Percentiles rank a stretch among this genome's conserved stretches.
phyloP scores from a whole-genome alignment of 2,329 filamentous ascomycete species.

The Septoria petroselini region DNA sequence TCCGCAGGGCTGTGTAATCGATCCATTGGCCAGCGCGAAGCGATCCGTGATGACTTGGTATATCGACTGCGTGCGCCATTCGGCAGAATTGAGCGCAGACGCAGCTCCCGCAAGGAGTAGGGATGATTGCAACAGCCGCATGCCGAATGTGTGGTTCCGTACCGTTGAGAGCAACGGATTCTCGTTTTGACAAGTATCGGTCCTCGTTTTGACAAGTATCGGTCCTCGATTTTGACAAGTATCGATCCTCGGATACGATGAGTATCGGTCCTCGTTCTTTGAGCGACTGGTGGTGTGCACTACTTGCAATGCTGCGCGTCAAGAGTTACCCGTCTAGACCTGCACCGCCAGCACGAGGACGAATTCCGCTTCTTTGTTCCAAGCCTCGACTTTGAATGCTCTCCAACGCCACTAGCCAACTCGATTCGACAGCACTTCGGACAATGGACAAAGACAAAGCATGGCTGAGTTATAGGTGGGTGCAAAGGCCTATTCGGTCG shows the following conservation, averaged over 20 bases:
- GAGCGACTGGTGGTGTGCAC: background rate
- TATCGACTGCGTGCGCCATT: conserved; percentile 51
- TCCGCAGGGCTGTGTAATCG: conserved; percentile 46
- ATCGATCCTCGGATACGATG: too few relatives aligned
- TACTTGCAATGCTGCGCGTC: conserved; percentile 4
- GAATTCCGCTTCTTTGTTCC: conserved; percentile 9
- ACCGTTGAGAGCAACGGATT: background rate
- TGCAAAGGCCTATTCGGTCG: conserved; percentile 8
- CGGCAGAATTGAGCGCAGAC: conserved; percentile 19
- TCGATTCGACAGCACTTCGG: conserved; percentile 3
- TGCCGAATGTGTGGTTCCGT: background rate
- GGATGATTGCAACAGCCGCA: conserved; percentile 5
- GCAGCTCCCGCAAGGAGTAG: conserved; percentile 16
- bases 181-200: conserved; percentile 8
- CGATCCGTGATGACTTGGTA: conserved; percentile 60
- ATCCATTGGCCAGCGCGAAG: conserved; percentile 50
- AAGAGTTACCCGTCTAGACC: conserved; percentile 14
- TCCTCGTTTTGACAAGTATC: conserved; percentile 9
- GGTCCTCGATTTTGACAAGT: conserved; percentile 12
- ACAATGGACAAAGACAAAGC: conserved; percentile 16
- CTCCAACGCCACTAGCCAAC: conserved; percentile 8
- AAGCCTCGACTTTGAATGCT: conserved; percentile 11
- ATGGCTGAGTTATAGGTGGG: background rate
- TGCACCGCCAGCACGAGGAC: conserved; percentile 1
- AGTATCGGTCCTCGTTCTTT: conserved; percentile 10